phyloP scores from a whole-genome alignment of 78 protist species.

The Dictyostelium intermedium region DNA sequence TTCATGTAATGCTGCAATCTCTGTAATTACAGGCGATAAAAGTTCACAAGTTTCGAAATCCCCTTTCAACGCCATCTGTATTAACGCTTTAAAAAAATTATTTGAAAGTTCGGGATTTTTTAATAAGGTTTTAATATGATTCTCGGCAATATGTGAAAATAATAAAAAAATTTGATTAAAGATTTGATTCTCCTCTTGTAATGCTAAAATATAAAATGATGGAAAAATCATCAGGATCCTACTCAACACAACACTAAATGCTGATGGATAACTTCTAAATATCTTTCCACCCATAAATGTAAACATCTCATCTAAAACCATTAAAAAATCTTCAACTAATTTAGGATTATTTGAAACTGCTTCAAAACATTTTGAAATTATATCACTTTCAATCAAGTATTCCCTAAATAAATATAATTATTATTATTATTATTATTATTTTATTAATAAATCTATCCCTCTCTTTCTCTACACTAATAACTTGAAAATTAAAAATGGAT shows the following conservation, averaged over 20 bases:
- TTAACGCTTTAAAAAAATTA: neutral
- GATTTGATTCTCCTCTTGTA: slow-evolving; percentile 36
- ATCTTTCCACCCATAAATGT: slow-evolving; percentile 68
- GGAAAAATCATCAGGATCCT: slow-evolving; percentile 3
- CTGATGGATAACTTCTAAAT: slow-evolving; percentile 24
- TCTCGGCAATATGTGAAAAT: slow-evolving; percentile 60
- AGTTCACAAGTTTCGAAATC: slow-evolving; percentile 26
- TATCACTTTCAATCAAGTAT: neutral
- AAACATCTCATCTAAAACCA: slow-evolving; percentile 46
- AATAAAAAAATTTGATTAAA: slow-evolving; percentile 19
- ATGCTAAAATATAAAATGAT: neutral
- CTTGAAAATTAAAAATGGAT: neutral
- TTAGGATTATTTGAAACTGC: slow-evolving; percentile 26
- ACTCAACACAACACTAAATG: neutral
- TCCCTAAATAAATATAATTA: neutral
- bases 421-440: too few relatives aligned
- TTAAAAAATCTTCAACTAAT: slow-evolving; percentile 58
- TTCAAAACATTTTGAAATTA: slow-evolving; percentile 17
- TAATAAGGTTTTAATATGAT: slow-evolving; percentile 7
- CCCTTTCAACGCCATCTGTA: neutral
- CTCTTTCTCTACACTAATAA: neutral
- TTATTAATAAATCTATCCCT: neutral
- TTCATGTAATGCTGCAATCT: slow-evolving; percentile 17
- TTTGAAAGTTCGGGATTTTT: neutral
- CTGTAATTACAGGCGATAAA: slow-evolving; percentile 20